Evolutionary conservation across 2,329 filamentous ascomycete genomes (phyloP).

Genomic region (Beauveria brongniartii): DNA sequence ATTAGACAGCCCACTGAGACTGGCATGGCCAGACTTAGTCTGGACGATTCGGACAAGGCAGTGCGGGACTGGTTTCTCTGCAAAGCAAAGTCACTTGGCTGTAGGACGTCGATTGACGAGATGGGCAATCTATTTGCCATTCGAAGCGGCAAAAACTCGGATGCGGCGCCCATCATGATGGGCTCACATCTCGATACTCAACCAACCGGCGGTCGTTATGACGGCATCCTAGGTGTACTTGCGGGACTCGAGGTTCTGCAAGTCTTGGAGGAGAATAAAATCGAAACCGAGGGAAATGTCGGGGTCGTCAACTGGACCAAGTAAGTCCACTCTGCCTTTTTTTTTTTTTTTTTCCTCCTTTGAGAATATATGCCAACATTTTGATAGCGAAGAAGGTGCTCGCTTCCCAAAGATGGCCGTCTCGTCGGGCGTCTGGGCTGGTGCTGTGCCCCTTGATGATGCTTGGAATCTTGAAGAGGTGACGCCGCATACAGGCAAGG

Average conservation of each 20-base stretch:
- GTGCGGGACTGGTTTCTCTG: constrained; percentile 70
- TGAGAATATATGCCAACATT: background rate
- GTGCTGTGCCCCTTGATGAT: constrained; percentile 49
- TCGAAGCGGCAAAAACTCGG: constrained; percentile 45
- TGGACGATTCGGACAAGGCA: constrained; percentile 67
- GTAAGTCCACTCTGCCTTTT: constrained; percentile 23
- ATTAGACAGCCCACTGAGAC: constrained; percentile 39
- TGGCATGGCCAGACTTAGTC: constrained; percentile 68
- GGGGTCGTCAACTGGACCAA: constrained; percentile 76
- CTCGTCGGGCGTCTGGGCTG: constrained; percentile 72
- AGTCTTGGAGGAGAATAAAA: constrained; percentile 53
- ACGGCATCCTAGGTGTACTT: constrained; percentile 68
- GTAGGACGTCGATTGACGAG: constrained; percentile 58
- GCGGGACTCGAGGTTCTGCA: constrained; percentile 68
- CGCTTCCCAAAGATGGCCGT: constrained; percentile 70
- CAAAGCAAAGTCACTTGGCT: constrained; percentile 56
- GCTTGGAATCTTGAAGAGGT: constrained; percentile 58
- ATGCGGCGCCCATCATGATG: constrained; percentile 52
- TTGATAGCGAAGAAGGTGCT: constrained; percentile 64
- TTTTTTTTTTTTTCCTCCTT: no score
- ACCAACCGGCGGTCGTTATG: constrained; percentile 60
- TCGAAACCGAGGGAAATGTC: constrained; percentile 62
- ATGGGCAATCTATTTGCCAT: constrained; percentile 79
- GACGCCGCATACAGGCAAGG: constrained; percentile 18
- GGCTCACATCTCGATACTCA: constrained; percentile 64